Evolutionary conservation across 2,329 filamentous ascomycete species (phyloP).

Genomic region (Pseudocercospora ulei): DNA sequence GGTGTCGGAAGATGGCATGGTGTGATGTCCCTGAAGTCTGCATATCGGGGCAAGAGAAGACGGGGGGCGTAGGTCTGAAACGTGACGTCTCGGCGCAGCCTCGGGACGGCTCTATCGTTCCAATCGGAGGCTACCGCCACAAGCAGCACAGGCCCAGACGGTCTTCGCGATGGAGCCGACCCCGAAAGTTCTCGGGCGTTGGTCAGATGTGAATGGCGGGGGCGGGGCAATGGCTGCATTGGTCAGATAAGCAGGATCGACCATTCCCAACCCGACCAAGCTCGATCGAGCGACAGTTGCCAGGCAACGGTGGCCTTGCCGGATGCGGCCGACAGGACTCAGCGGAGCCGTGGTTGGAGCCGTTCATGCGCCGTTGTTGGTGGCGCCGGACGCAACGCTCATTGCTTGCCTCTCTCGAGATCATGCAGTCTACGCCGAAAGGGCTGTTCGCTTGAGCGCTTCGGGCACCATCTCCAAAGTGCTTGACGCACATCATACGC

Average conservation of each 20-base stretch:
- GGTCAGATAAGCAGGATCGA: not conserved
- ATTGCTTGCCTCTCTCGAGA: not conserved
- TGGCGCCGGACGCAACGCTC: too few relatives aligned
- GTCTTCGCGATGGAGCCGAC: not conserved
- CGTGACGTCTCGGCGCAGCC: too few relatives aligned
- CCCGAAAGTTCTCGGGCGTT: not conserved
- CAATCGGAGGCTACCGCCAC: too few relatives aligned
- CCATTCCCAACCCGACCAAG: constrained; percentile 1
- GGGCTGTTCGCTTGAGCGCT: not conserved
- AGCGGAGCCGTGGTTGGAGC: not conserved
- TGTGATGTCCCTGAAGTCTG: too few relatives aligned
- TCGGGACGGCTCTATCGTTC: too few relatives aligned
- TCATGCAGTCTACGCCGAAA: constrained; percentile 1
- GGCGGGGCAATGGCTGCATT: constrained; percentile 1
- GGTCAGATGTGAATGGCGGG: too few relatives aligned
- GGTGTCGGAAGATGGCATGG: not conserved
- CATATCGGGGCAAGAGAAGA: too few relatives aligned
- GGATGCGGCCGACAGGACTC: not conserved
- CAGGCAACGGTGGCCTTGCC: constrained; percentile 3
- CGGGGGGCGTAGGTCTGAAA: too few relatives aligned
- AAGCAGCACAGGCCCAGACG: too few relatives aligned
- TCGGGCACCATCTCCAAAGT: not conserved
- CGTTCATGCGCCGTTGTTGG: constrained; percentile 9
- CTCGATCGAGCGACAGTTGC: constrained; percentile 4
- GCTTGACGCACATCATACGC: too few relatives aligned